These are phyloP conservation scores for Claviceps africana DNA, from an alignment of 2,329 filamentous ascomycete genomes.

Conservation along the genomic window DNA sequence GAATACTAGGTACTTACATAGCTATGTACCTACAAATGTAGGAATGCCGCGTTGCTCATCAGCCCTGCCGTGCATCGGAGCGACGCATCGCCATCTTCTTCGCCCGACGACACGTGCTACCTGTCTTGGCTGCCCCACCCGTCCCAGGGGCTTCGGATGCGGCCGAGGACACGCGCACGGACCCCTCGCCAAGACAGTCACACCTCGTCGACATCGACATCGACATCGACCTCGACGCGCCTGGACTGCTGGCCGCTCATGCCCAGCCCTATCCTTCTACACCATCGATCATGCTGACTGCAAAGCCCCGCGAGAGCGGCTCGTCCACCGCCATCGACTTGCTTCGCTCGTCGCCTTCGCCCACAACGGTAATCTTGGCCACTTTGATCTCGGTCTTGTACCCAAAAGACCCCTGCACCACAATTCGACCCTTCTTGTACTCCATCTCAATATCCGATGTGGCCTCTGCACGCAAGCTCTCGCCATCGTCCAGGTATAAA, in stretches of 20 bases:
- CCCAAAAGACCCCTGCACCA: slow-evolving; percentile 18
- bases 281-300: not conserved
- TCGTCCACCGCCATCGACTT: not conserved
- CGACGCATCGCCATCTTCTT: too few species aligned
- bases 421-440: slow-evolving; percentile 38
- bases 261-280: slow-evolving; percentile 8
- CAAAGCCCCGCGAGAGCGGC: not conserved
- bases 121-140: not conserved
- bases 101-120: too few species aligned
- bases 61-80: too few species aligned
- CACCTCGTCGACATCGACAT: too few species aligned
- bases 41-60: too few species aligned
- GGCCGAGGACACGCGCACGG: not conserved
- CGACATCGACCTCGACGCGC: too few species aligned
- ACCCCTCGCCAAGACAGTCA: not conserved
- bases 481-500: slow-evolving; percentile 65
- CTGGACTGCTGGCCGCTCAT: too few species aligned
- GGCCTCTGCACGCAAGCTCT: slow-evolving; percentile 29
- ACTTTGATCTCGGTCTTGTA: slow-evolving; percentile 1
- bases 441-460: slow-evolving; percentile 27
- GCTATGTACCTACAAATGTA: too few species aligned
- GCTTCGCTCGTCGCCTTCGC: not conserved
- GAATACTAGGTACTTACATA: too few species aligned
- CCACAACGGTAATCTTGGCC: slow-evolving; percentile 1
- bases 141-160: not conserved